Base-by-base conservation (phyloP, 352 stramenopile genomes). In the Globisporangium lucens region DNA sequence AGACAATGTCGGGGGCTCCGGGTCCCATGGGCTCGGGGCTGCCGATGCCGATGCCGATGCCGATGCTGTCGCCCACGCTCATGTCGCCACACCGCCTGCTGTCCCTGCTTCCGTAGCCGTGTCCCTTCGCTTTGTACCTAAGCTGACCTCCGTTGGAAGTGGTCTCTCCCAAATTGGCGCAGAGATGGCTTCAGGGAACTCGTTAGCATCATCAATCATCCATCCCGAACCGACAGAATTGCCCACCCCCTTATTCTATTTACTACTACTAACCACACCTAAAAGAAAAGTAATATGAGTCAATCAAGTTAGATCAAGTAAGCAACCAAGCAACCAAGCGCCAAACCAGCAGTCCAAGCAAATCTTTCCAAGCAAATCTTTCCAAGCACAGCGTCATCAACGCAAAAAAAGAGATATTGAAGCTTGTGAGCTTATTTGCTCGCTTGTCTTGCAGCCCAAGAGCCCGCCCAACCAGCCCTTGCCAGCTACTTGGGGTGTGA, bases 71-170 rank as follows among this genome's bases (percentile, higher is more conserved):
- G 15, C 80, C 83, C 15, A 87, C 73, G 10, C 68, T 87, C 53
- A 76, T 92, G 73, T 90, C 83, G 51, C 83, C 80, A 0, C 80
- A 89, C 63, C 82, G 82, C 17, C 73, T 92, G 52, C 74, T 90
- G 53, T 89, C 83, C 5, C 69, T 89, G 56, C 67, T 90, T 7
- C 77, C 80, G 43, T 92, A 59, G n/a, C 27, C 6, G 35, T 15
- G 10, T 53, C 35, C 15, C 33, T 30, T 17, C 41, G 22, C 8
- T n/a, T 27, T 12, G 36, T 15, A 24, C 22, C 15, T 13, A 5
- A 2, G 29, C 17, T 36, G 55, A 27, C 38, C 24, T 49, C 55
- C 60, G 12, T 68, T 58, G 63, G 46, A 67, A 52, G 65, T 67
- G 33, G 38, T 63, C 43, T 63, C 15, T 41, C 38, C 9, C 36